A percentile compares a stretch with the other conserved stretches of the same genome.
Conservation (phyloP, 2,329 filamentous ascomycete species). For the Trichoderma asperellum region DNA sequence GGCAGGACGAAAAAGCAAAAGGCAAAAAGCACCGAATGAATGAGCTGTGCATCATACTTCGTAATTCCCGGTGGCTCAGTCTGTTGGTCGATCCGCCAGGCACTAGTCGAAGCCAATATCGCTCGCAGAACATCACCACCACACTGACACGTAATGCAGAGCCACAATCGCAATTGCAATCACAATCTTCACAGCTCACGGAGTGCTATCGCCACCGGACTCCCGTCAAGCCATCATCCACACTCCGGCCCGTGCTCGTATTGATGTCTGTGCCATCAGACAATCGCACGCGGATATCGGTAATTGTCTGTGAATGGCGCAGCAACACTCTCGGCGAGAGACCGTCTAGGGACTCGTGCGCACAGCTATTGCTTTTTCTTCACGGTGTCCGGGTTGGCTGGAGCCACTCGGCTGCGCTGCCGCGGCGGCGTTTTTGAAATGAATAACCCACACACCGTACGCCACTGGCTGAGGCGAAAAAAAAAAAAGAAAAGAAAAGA, state of each 20-base stretch:
- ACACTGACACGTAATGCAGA: background rate
- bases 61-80: background rate
- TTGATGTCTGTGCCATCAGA: slow-evolving; percentile 3
- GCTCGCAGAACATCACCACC: background rate
- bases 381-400: background rate
- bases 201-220: slow-evolving; percentile 4
- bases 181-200: background rate
- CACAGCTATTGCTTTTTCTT: slow-evolving; percentile 12
- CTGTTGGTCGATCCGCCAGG: background rate
- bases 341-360: slow-evolving; percentile 19
- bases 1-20: background rate
- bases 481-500: background rate
- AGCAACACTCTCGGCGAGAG: slow-evolving; percentile 6
- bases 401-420: slow-evolving; percentile 27
- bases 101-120: slow-evolving; percentile 8
- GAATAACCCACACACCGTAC: slow-evolving; percentile 7
- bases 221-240: background rate
- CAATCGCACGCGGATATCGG: slow-evolving; percentile 1
- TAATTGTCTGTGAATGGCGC: slow-evolving; percentile 14
- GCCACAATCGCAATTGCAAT: background rate
- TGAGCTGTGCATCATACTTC: background rate
- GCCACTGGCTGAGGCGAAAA: background rate
- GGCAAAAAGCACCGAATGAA: background rate
- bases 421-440: slow-evolving; percentile 20
- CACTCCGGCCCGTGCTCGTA: slow-evolving; percentile 15